Conservation (phyloP, 2,329 filamentous ascomycete genomes). For the Aspergillus tamarii region DNA sequence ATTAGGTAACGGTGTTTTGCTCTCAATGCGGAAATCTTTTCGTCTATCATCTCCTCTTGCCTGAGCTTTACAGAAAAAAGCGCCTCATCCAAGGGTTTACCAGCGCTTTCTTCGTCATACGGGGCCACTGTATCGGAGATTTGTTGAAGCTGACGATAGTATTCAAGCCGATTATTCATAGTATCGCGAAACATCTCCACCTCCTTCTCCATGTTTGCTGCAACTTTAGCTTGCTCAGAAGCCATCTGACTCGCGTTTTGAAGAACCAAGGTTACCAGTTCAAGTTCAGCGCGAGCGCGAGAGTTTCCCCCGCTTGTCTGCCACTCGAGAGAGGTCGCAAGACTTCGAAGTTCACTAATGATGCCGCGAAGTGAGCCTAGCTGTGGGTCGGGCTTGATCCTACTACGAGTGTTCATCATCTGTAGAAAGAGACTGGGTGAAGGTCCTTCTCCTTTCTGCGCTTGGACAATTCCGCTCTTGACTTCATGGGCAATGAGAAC, state of each 20-base stretch:
- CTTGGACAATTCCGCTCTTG: constrained; percentile 61
- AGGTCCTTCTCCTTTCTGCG: constrained; percentile 67
- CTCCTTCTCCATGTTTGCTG: constrained; percentile 62
- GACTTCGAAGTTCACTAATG: constrained; percentile 68
- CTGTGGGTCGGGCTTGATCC: constrained; percentile 49
- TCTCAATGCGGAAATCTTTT: constrained; percentile 64
- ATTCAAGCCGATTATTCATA: constrained; percentile 86
- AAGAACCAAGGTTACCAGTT: constrained; percentile 67
- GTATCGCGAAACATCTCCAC: constrained; percentile 73
- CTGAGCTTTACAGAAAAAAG: constrained; percentile 48
- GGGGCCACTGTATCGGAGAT: constrained; percentile 87
- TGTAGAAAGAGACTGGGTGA: constrained; percentile 66
- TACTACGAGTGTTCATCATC: constrained; percentile 50
- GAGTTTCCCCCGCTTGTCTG: constrained; percentile 57
- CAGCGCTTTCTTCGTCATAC: constrained; percentile 65
- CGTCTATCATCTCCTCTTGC: constrained; percentile 57
- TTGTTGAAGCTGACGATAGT: constrained; percentile 85
- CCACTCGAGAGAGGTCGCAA: constrained; percentile 63
- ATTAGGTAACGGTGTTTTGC: constrained; percentile 76
- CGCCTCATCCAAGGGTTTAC: constrained; percentile 58
- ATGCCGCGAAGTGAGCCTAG: constrained; percentile 71
- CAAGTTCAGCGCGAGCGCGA: constrained; percentile 65
- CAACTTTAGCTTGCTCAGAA: constrained; percentile 55
- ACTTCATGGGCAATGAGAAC: constrained; percentile 74
- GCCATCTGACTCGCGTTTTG: constrained; percentile 59